Evolutionary conservation across 169 alveolate genomes (phyloP).

Genomic region (Plasmodium cynomolgi): DNA sequence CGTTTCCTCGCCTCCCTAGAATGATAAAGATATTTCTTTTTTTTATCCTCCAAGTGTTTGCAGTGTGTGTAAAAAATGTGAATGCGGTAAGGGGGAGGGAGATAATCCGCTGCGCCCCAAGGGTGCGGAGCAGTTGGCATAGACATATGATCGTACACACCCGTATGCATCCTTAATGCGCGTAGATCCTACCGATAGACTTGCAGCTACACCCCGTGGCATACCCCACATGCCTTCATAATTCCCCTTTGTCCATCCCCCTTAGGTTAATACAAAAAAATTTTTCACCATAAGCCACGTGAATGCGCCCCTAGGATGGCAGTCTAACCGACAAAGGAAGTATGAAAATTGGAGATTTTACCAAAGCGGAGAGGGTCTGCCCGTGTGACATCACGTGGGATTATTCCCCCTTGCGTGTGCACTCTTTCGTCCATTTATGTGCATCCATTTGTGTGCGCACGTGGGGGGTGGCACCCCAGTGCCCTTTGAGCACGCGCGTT

Average conservation of each 20-base stretch:
- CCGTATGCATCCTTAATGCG: not conserved
- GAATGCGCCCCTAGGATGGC: slow-evolving; percentile 7
- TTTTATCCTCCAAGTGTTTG: slow-evolving; percentile 42
- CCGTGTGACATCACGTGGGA: not conserved
- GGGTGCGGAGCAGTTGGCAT: not conserved
- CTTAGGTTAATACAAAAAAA: slow-evolving; percentile 22
- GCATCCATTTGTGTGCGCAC: not conserved
- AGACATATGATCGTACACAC: not conserved
- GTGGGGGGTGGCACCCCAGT: not conserved
- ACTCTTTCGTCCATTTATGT: not conserved
- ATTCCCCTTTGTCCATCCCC: not conserved
- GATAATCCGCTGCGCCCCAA: not conserved
- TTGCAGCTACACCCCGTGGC: not conserved
- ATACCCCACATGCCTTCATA: not conserved
- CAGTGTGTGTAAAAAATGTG: slow-evolving; percentile 38
- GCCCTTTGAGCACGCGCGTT: not conserved
- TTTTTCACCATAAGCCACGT: slow-evolving; percentile 25
- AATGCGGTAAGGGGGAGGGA: slow-evolving; percentile 28
- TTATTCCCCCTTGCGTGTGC: not conserved
- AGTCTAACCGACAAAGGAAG: slow-evolving; percentile 35
- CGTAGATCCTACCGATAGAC: not conserved
- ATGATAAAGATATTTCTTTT: slow-evolving; percentile 32
- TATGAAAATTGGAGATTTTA: not conserved
- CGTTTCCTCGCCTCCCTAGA: slow-evolving; percentile 5
- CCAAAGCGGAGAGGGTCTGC: not conserved